These are phyloP conservation scores for Solanum acaule DNA, from an alignment of 257 asterid genomes.

Conservation along the genomic window DNA sequence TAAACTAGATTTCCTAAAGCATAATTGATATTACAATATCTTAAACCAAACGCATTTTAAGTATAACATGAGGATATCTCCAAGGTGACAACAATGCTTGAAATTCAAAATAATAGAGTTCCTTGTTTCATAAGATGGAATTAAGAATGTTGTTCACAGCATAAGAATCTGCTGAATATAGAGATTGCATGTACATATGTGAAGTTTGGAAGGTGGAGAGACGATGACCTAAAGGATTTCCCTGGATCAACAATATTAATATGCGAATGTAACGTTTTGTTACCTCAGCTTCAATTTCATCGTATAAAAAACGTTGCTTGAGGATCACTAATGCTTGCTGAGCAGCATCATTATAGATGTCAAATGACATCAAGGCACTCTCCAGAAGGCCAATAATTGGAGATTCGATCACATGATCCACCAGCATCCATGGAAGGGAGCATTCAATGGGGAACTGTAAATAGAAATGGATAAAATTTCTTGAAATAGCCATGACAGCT, in stretches of 20 bases:
- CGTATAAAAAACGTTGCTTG: slow-evolving; percentile 96
- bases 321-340: slow-evolving; percentile 87
- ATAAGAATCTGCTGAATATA: neutral
- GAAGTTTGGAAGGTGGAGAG: neutral
- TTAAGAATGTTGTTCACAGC: neutral
- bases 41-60: neutral
- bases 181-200: neutral
- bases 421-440: slow-evolving; percentile 99
- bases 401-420: slow-evolving; percentile 83
- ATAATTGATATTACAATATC: neutral
- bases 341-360: slow-evolving; percentile 96
- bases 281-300: slow-evolving; percentile 99
- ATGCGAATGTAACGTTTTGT: neutral
- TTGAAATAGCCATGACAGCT: neutral
- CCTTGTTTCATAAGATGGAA: neutral
- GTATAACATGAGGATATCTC: neutral
- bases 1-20: neutral
- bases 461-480: slow-evolving; percentile 1
- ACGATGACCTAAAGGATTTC: neutral
- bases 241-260: neutral
- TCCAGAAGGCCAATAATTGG: slow-evolving; percentile 78
- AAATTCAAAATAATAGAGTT: neutral
- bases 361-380: slow-evolving; percentile 87
- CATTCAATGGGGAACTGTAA: slow-evolving; percentile 96
- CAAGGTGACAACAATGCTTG: neutral